Conservation (phyloP, 192 early-diverging fungal genomes). For the Backusella morwellensis region DNA sequence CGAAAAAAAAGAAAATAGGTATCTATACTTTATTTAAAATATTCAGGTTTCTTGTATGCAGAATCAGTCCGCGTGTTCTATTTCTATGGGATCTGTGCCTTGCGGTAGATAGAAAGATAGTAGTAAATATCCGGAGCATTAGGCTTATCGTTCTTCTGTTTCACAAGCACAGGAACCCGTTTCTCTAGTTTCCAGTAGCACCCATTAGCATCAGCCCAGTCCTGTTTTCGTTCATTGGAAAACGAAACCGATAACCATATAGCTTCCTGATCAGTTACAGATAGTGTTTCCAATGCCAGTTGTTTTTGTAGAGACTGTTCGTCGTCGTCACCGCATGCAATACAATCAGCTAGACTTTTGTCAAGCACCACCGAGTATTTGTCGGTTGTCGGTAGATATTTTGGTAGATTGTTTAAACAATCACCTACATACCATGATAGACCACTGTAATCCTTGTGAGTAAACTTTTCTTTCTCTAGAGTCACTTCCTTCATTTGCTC, state of each 20-base stretch:
- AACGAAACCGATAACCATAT: conserved; percentile 23
- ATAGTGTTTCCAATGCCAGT: not conserved
- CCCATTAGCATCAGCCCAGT: not conserved
- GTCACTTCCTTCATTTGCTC: conserved; percentile 16
- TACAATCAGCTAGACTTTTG: conserved; percentile 20
- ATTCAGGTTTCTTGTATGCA: not conserved
- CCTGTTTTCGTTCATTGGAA: conserved; percentile 6
- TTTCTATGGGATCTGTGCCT: not conserved
- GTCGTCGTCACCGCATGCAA: conserved; percentile 32
- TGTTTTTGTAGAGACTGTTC: not conserved
- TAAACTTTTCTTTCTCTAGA: not conserved
- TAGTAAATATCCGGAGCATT: conserved; percentile 13
- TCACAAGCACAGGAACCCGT: not conserved
- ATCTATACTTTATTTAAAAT: not conserved
- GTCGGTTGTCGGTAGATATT: not conserved
- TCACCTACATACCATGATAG: conserved; percentile 16
- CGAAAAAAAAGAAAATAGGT: not conserved
- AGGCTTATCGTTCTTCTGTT: conserved; percentile 7
- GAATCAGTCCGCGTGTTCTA: not conserved
- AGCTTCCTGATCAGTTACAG: not conserved
- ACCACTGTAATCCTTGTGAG: conserved; percentile 4
- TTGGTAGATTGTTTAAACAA: conserved; percentile 9
- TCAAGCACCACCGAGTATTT: conserved; percentile 24
- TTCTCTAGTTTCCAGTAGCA: not conserved
- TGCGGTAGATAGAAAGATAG: not conserved